Conservation (phyloP, 805 yeast genomes). For the Lipomyces oligophaga region DNA sequence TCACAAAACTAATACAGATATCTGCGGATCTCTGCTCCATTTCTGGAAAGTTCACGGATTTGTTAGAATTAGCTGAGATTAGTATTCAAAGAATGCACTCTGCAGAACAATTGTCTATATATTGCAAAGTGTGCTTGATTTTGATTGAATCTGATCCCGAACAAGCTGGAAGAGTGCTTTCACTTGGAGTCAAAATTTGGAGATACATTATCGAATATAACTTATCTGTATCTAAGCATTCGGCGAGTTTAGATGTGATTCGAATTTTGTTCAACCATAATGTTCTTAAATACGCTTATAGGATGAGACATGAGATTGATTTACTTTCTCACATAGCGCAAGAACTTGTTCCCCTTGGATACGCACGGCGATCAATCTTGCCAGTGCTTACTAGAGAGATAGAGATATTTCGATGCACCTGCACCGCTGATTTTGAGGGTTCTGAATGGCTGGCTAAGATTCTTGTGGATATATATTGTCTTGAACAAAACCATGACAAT, state of each 20-base stretch:
- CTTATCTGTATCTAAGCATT: constrained; percentile 8
- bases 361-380: constrained; percentile 63
- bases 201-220: neutral
- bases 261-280: constrained; percentile 7
- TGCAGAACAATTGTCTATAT: neutral
- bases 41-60: too few species aligned
- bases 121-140: neutral
- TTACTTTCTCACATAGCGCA: constrained; percentile 3
- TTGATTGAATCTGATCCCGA: neutral
- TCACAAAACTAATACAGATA: neutral
- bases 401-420: constrained; percentile 27
- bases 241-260: constrained; percentile 3
- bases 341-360: constrained; percentile 34
- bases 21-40: too few species aligned
- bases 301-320: too few species aligned
- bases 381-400: constrained; percentile 54
- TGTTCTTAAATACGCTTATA: neutral
- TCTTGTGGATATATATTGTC: constrained; percentile 45
- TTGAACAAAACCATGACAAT: constrained; percentile 54
- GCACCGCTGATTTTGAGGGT: constrained; percentile 14
- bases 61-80: too few species aligned
- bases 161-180: too few species aligned
- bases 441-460: constrained; percentile 51
- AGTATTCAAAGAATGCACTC: neutral
- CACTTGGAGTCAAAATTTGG: constrained; percentile 9